Evolutionary conservation across 352 stramenopile genomes (phyloP).

Genomic region (Phytophthora syringae): DNA sequence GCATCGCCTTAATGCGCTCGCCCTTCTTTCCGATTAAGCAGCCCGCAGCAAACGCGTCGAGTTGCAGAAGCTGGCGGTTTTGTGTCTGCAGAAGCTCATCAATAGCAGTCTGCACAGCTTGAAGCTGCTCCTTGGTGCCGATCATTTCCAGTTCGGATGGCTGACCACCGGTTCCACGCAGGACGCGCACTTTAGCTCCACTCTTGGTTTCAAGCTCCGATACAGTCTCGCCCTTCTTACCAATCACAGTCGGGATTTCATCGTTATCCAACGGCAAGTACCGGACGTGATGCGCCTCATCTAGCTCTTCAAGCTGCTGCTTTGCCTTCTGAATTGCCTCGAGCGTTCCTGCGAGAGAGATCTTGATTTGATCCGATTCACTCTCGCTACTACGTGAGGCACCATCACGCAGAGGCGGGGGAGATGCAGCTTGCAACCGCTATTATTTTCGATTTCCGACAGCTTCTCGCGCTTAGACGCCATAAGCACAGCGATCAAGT

Average conservation of each 20-base stretch:
- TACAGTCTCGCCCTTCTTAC: slow-evolving; percentile 83
- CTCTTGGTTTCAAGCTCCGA: slow-evolving; percentile 69
- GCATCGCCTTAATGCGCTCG: slow-evolving; percentile 79
- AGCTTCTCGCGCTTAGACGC: slow-evolving; percentile 81
- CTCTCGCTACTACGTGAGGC: slow-evolving; percentile 30
- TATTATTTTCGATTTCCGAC: slow-evolving; percentile 66
- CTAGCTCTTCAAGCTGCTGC: slow-evolving; percentile 59
- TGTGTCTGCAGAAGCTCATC: slow-evolving; percentile 78
- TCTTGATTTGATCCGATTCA: slow-evolving; percentile 62
- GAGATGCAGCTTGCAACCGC: slow-evolving; percentile 68
- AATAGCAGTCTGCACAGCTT: slow-evolving; percentile 49
- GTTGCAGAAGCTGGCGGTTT: slow-evolving; percentile 74
- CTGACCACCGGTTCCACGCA: slow-evolving; percentile 43
- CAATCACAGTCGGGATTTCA: slow-evolving; percentile 79
- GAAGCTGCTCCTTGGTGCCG: slow-evolving; percentile 72
- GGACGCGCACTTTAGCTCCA: slow-evolving; percentile 64
- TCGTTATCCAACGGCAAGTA: slow-evolving; percentile 78
- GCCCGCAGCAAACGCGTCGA: slow-evolving; percentile 73
- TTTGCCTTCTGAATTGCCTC: slow-evolving; percentile 73
- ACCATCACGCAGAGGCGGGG: slow-evolving; percentile 33
- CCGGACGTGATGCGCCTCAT: slow-evolving; percentile 65
- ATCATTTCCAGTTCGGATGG: slow-evolving; percentile 77
- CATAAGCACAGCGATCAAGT: slow-evolving; percentile 69
- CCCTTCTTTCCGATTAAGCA: slow-evolving; percentile 86
- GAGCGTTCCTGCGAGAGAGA: slow-evolving; percentile 63